Conservation (phyloP, 1,284 basidiomycete species). For the Fomitopsis palustris region DNA sequence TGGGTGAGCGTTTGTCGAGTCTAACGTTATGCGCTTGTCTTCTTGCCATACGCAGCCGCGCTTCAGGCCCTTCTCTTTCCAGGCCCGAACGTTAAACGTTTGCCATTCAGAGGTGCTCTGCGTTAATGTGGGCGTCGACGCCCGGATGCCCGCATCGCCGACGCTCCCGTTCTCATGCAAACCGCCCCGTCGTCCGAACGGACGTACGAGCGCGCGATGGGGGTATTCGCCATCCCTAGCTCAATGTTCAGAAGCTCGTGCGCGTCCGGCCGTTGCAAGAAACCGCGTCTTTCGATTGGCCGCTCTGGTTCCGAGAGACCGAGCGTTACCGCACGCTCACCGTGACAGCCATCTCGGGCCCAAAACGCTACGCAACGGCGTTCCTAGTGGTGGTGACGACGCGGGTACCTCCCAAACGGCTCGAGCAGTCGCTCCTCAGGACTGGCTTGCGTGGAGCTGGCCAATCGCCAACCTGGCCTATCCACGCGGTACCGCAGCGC, state of each 20-base stretch:
- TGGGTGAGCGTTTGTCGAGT: constrained; percentile 1
- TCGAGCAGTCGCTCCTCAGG: background rate
- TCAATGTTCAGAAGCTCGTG: background rate
- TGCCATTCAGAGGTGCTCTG: background rate
- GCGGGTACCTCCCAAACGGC: background rate
- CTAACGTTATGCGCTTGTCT: constrained; percentile 3
- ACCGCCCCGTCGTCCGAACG: background rate
- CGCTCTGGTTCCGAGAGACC: background rate
- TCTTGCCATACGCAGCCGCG: constrained; percentile 1
- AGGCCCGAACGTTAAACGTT: background rate
- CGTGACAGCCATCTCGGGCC: too few species aligned
- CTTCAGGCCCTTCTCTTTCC: background rate
- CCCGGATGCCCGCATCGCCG: background rate
- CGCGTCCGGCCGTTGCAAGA: background rate
- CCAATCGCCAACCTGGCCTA: background rate
- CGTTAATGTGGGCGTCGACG: background rate
- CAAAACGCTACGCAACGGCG: background rate
- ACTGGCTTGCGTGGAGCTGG: background rate
- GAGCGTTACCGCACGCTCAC: background rate
- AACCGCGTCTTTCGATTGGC: background rate
- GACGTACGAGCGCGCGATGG: background rate
- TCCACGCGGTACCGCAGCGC: background rate
- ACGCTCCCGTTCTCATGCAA: background rate
- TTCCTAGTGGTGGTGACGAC: background rate
- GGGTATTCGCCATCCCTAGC: background rate